Conservation (phyloP, 2,329 filamentous ascomycete species). For the Penicillium polonicum region DNA sequence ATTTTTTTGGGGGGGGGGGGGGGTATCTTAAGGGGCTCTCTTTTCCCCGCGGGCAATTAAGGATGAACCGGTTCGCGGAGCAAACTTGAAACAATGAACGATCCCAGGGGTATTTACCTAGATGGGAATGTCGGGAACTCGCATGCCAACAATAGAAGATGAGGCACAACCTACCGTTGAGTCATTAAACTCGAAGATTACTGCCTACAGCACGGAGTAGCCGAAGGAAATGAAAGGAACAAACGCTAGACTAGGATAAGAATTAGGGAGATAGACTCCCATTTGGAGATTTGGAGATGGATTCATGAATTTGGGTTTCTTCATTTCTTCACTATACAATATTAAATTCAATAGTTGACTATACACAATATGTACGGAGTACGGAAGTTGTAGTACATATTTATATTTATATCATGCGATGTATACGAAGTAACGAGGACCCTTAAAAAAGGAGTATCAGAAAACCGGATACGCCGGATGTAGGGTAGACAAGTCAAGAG, state of each 20-base stretch:
- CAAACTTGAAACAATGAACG: not conserved
- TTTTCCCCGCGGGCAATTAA: not conserved
- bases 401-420: not conserved
- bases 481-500: not conserved
- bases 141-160: conserved; percentile 1
- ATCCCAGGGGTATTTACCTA: not conserved
- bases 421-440: not conserved
- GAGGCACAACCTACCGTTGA: not conserved
- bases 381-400: not conserved
- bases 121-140: not conserved
- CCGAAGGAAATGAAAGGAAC: not conserved
- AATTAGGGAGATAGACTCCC: not conserved
- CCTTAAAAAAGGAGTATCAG: not conserved
- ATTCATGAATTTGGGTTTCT: not conserved
- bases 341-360: too few species aligned
- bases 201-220: conserved; percentile 1
- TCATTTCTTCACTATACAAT: not conserved
- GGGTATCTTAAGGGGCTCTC: not conserved
- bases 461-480: not conserved
- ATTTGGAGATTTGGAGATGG: not conserved
- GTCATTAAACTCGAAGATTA: not conserved
- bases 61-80: not conserved
- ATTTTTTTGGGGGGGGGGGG: not conserved
- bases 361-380: too few species aligned
- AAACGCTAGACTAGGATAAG: not conserved